Evolutionary conservation across 2,329 filamentous ascomycete genomes (phyloP), one percentile per base, ranked within the genome.

Genomic region (Pestalotiopsis sp.): DNA sequence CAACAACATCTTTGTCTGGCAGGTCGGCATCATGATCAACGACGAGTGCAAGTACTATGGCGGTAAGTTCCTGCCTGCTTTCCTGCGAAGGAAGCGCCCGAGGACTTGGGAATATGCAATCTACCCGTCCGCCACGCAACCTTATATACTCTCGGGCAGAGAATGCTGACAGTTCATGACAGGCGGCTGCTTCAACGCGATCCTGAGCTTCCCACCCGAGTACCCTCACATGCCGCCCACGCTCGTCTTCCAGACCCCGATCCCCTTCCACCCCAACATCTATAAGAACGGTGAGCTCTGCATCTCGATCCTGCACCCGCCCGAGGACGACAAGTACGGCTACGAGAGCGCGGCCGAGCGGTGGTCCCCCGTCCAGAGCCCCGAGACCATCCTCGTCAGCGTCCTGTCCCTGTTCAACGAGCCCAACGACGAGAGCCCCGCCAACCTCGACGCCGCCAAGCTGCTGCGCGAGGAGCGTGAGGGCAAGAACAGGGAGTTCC

Each of bases 21-120:
- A 98, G 81, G 94, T 98, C 23, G 97, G 98, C 93, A 89, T 99
- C 70, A 98, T 99, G 95, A 95, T 98, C 73, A 94, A 90, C 71
- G 95, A 98, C 75, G 94, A 97, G 78, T 95, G 93, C 82, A 95
- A 95, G 82, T 93, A 93, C 81, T 98, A 98, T 76, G 95, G 95
- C 76, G 95, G 95, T 95, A 83, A 69, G 89, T 82, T 20, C n/a
- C 56, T 38, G 38, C 14, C 65, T 58, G 56, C 14, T 66, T 41
- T 41, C 23, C 41, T 31, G 57, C 56, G 23, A 52, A 38, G 25
- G 17, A 52, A 20, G 45, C n/a, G 45, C 14, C 66, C 41, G 49
- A 20, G 65, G 9, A 36, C 62, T 57, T 27, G n/a, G 52, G 56
- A 39, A 20, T 20, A 61, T 57, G 31, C 52, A 41, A 36, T 39